phyloP scores from a whole-genome alignment of 2,329 filamentous ascomycete genomes.

The Elsinoe ampelina region DNA sequence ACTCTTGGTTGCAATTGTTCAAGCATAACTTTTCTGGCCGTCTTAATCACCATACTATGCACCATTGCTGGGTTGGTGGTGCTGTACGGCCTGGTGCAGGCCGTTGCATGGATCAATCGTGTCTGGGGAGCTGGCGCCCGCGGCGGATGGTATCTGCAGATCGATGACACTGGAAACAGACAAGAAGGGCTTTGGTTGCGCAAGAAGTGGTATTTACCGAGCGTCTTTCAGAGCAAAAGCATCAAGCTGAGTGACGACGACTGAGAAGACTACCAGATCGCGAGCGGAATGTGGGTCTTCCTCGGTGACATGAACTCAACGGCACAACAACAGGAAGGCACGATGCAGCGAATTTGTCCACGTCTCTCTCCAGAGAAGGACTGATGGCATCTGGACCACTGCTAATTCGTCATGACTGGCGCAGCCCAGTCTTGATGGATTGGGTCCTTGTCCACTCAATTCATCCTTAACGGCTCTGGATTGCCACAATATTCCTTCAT shows the following conservation, averaged over 20 bases:
- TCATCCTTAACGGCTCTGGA: no score
- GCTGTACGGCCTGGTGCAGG: conserved; percentile 24
- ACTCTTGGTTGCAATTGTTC: conserved; percentile 39
- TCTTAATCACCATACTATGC: conserved; percentile 34
- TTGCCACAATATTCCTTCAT: no score
- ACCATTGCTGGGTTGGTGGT: conserved; percentile 32
- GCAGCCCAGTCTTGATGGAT: no score
- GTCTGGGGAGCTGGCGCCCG: conserved; percentile 21
- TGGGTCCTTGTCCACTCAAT: no score
- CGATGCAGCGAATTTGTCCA: no score
- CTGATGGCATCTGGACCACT: not conserved
- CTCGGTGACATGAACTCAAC: no score
- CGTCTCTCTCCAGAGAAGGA: not conserved
- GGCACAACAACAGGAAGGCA: no score
- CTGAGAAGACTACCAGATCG: not conserved
- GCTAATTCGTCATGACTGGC: no score
- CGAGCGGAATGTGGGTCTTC: not conserved
- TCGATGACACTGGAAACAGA: conserved; percentile 21
- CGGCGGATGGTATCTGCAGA: conserved; percentile 23
- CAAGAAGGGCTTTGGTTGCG: conserved; percentile 12
- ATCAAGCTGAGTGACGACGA: not conserved
- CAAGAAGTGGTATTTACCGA: conserved; percentile 1
- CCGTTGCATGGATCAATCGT: conserved; percentile 19
- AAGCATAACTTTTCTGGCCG: conserved; percentile 37
- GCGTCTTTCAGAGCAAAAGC: not conserved